Evolutionary conservation across 1,284 basidiomycete species (phyloP).

Genomic region (Puccinia coronata): DNA sequence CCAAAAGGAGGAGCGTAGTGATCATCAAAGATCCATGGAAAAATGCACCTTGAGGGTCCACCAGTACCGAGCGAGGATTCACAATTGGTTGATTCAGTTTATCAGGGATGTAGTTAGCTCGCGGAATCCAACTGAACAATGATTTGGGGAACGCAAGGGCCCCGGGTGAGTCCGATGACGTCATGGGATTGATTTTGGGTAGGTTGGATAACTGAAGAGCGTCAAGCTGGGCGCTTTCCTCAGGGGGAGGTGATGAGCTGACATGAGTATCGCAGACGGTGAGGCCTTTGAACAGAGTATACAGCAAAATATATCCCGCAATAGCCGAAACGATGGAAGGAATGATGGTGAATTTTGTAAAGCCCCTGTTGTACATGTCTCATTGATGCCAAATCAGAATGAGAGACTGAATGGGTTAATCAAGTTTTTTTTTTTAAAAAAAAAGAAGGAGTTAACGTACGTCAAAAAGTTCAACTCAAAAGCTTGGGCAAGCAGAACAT

Average conservation of each 20-base stretch:
- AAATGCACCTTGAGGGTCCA: conserved; percentile 64
- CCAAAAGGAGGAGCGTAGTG: conserved; percentile 65
- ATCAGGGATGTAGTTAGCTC: conserved; percentile 45
- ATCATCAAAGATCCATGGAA: conserved; percentile 63
- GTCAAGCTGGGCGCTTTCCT: background rate
- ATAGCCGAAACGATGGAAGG: conserved; percentile 37
- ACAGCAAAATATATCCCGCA: conserved; percentile 38
- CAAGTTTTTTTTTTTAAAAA: too few species aligned
- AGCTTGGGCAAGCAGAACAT: conserved; percentile 47
- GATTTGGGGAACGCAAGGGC: background rate
- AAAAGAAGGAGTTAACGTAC: too few species aligned
- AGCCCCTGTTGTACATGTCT: conserved; percentile 17
- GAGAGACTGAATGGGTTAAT: background rate
- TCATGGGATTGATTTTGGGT: background rate
- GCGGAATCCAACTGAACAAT: conserved; percentile 2
- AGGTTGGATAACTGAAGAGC: background rate
- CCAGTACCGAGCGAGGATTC: conserved; percentile 54
- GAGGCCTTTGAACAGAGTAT: conserved; percentile 19
- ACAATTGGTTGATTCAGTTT: conserved; percentile 39
- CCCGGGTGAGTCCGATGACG: background rate
- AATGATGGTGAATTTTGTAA: conserved; percentile 48
- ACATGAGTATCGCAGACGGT: conserved; percentile 26
- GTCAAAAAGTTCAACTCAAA: conserved; percentile 48
- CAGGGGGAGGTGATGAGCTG: conserved; percentile 17
- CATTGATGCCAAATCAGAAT: background rate